Evolutionary conservation across 352 stramenopile genomes (phyloP), one percentile per base, ranked within the genome.

Genomic region (Peronospora belbahrii): DNA sequence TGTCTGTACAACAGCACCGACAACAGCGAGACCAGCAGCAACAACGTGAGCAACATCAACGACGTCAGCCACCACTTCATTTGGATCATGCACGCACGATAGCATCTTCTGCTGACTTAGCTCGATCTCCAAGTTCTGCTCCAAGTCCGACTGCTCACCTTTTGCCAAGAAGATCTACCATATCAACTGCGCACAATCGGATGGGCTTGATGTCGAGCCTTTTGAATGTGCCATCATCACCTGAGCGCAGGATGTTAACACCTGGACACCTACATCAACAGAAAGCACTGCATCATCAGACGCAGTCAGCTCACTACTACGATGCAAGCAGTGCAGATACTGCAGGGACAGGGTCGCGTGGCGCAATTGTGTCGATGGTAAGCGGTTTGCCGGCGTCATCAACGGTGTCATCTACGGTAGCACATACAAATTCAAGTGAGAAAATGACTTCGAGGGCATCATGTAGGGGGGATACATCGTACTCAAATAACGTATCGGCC

Each of bases 141-240:
- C 62, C 53, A 4, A 89, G 72, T 55, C 77, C 74, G 11, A 78
- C 74, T 2, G 72, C 74, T 1, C 66, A 85, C 32, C 48, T 89
- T 54, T 48, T 89, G 4, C 70, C 74, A 33, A 63, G 56, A 22
- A 46, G 67, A 25, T 41, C 60, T 27, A 46, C 51, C 0, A 42
- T 42, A 2, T 36, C 64, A 30, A 48, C 57, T 14, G 40, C 48
- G 14, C 39, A 60, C 19, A 86, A 67, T 45, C 65, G 72, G 10
- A 90, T 90, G 74, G 70, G 69, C 6, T 60, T 85, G 25, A 90
- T 90, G 78, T 71, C 74, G 8, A 90, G 74, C 27, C 52, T 90
- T n/a, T 56, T 90, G 10, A 90, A 88, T 53, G 72, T 85, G 2
- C 56, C 71, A 2, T 83, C 74, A 6, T 83, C 74, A 6, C 67